phyloP scores from a whole-genome alignment of 495 filamentous ascomycete genomes.

The Hypoxylon fragiforme region DNA sequence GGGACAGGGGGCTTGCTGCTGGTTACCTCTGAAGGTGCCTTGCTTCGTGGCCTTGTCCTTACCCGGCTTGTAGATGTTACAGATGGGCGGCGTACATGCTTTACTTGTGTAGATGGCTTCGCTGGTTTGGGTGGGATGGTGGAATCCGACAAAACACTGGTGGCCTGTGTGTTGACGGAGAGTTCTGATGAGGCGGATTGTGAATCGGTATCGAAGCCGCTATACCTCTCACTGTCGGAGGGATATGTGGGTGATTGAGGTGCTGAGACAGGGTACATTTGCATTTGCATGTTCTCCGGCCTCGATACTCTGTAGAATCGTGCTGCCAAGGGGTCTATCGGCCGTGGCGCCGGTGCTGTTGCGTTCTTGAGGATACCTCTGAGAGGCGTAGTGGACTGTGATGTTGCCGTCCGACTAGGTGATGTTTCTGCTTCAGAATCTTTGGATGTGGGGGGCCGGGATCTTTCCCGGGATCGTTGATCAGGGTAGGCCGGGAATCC shows the following conservation, averaged over 20 bases:
- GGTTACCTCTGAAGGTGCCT: constrained; percentile 33
- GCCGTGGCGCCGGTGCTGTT: constrained; percentile 11
- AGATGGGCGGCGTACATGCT: constrained; percentile 43
- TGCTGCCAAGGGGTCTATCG: constrained; percentile 35
- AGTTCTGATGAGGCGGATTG: constrained; percentile 49
- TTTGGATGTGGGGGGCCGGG: constrained; percentile 31
- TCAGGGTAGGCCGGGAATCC: constrained; percentile 31
- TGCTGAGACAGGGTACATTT: constrained; percentile 14
- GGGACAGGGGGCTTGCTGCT: constrained; percentile 33
- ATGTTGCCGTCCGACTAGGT: constrained; percentile 23
- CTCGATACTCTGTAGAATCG: constrained; percentile 37
- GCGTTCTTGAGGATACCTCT: constrained; percentile 40
- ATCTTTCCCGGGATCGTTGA: constrained; percentile 28
- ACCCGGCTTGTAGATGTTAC: constrained; percentile 28
- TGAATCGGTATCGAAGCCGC: constrained; percentile 45
- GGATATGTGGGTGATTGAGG: constrained; percentile 35
- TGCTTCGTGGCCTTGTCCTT: constrained; percentile 39
- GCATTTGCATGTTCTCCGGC: constrained; percentile 11
- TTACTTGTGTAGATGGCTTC: constrained; percentile 33
- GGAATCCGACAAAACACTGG: constrained; percentile 41
- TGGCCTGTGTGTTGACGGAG: constrained; percentile 51
- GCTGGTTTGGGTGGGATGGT: constrained; percentile 37
- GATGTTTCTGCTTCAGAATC: constrained; percentile 32
- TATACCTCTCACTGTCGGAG: constrained; percentile 36
- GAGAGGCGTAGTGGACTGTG: constrained; percentile 24